Evolutionary conservation across 305 asterid genomes (phyloP).

Genomic region (Solanum hybrid): DNA sequence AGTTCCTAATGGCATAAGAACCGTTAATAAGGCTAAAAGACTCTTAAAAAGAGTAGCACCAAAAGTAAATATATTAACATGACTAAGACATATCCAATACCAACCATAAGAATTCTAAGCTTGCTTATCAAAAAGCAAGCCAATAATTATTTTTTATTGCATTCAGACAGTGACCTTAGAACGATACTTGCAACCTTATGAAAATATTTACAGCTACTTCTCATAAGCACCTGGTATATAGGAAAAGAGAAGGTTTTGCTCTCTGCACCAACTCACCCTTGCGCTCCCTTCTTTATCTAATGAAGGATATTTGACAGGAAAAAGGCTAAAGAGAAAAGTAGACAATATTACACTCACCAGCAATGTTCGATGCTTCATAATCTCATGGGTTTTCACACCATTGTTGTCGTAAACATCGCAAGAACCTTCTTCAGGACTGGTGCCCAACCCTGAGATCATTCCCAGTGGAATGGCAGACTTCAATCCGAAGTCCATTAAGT

Average conservation of each 20-base stretch:
- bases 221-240: background rate
- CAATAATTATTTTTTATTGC: background rate
- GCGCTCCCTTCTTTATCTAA: background rate
- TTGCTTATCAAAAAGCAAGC: background rate
- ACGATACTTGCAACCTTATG: background rate
- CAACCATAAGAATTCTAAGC: background rate
- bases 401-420: slow-evolving; percentile 49
- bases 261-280: background rate
- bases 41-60: background rate
- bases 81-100: background rate
- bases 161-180: background rate
- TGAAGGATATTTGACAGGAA: background rate
- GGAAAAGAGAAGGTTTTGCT: background rate
- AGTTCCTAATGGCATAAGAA: background rate
- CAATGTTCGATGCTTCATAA: slow-evolving; percentile 82
- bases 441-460: slow-evolving; percentile 67
- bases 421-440: slow-evolving; percentile 77
- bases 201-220: background rate
- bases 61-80: background rate
- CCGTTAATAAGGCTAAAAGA: background rate
- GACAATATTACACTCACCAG: slow-evolving; percentile 40
- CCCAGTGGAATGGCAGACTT: slow-evolving; percentile 54
- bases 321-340: background rate
- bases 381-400: slow-evolving; percentile 71
- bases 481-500: slow-evolving; percentile 18